Evolutionary conservation across 2,329 filamentous ascomycete genomes (phyloP).

Genomic region (Sclerotinia minor): DNA sequence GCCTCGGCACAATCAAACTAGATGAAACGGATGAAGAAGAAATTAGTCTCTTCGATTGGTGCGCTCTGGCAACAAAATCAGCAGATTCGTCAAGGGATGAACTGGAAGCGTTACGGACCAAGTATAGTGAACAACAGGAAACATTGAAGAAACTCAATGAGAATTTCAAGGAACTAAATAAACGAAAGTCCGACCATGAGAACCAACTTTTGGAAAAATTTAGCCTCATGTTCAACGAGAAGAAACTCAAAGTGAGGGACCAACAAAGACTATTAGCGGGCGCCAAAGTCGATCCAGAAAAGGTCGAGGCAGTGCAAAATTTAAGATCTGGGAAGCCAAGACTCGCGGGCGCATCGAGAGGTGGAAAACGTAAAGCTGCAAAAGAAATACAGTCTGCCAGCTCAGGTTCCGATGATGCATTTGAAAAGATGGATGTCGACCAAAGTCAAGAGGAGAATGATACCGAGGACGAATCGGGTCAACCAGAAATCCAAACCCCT

Average conservation of each 20-base stretch:
- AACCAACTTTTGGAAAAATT: constrained; percentile 68
- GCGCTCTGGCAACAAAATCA: constrained; percentile 54
- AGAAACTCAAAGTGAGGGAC: constrained; percentile 76
- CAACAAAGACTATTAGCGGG: constrained; percentile 61
- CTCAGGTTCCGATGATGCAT: constrained; percentile 47
- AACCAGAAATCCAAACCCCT: constrained; percentile 26
- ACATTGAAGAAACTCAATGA: constrained; percentile 58
- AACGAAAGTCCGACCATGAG: constrained; percentile 67
- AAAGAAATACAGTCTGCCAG: constrained; percentile 35
- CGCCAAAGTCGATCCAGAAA: constrained; percentile 36
- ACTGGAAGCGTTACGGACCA: constrained; percentile 43
- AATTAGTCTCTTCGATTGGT: constrained; percentile 71
- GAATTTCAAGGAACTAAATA: constrained; percentile 66
- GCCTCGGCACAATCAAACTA: constrained; percentile 64
- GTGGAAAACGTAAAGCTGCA: constrained; percentile 53
- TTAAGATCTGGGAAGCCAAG: constrained; percentile 21
- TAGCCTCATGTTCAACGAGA: constrained; percentile 69
- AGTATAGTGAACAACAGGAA: constrained; percentile 51
- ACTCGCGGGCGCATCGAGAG: constrained; percentile 44
- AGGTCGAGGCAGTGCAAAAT: constrained; percentile 29
- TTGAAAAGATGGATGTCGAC: constrained; percentile 55
- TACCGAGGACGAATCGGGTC: constrained; percentile 22
- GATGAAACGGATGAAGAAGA: constrained; percentile 53
- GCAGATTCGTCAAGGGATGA: constrained; percentile 28
- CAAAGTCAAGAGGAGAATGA: constrained; percentile 30